phyloP scores from a whole-genome alignment of 2,329 filamentous ascomycete genomes.

The Stachybotrys echinatus region DNA sequence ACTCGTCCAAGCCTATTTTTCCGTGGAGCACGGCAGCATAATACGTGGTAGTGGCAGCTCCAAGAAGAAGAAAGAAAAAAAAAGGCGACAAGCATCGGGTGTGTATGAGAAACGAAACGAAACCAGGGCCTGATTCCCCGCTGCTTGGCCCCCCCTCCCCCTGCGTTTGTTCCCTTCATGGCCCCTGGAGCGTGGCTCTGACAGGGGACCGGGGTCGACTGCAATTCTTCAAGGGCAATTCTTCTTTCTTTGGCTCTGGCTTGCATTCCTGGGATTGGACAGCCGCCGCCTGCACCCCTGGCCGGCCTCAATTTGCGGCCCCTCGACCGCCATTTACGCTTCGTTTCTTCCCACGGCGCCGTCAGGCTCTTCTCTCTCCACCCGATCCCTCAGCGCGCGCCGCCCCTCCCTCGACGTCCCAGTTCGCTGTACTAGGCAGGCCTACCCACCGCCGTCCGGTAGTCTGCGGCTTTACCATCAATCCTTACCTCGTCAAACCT shows the following conservation, averaged over 20 bases:
- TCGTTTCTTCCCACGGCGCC: not conserved
- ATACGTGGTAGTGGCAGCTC: too few species aligned
- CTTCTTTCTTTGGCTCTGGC: not conserved
- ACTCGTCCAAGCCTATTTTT: too few species aligned
- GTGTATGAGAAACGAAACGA: not conserved
- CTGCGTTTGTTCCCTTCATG: not conserved
- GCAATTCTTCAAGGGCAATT: not conserved
- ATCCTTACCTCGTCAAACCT: not conserved
- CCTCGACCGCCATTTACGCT: not conserved
- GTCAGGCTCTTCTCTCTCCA: not conserved
- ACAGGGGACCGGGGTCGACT: not conserved
- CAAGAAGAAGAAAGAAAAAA: too few species aligned
- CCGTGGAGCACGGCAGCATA: too few species aligned
- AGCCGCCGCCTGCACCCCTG: too few species aligned
- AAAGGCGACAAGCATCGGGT: too few species aligned
- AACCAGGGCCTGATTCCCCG: not conserved
- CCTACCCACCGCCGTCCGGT: not conserved
- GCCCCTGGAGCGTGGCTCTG: not conserved
- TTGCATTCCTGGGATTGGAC: not conserved
- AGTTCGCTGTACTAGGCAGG: too few species aligned
- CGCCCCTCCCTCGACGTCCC: not conserved
- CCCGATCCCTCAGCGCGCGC: not conserved
- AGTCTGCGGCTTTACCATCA: not conserved
- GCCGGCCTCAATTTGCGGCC: too few species aligned
- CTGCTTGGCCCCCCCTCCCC: not conserved